phyloP scores from a whole-genome alignment of 495 filamentous ascomycete species.

The Penicillium fimorum region DNA sequence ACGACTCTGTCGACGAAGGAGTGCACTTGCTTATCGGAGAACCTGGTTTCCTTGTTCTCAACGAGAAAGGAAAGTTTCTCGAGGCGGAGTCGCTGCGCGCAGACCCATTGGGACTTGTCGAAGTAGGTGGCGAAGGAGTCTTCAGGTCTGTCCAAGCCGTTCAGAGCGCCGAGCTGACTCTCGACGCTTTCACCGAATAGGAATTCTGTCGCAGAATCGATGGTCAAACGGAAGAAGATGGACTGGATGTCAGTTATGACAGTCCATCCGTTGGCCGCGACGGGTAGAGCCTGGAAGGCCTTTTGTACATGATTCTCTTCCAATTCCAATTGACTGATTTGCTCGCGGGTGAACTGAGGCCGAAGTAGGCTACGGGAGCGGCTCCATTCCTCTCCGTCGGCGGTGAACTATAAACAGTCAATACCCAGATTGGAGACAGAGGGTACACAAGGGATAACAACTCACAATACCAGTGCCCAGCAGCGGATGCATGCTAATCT shows the following conservation, averaged over 20 bases:
- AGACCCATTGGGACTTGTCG: slow-evolving; percentile 37
- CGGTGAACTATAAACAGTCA: slow-evolving; percentile 39
- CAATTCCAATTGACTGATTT: slow-evolving; percentile 51
- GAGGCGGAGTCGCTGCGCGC: slow-evolving; percentile 41
- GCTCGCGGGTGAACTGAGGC: slow-evolving; percentile 53
- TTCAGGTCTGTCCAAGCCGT: slow-evolving; percentile 24
- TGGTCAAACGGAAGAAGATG: slow-evolving; percentile 63
- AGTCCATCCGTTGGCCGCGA: slow-evolving; percentile 45
- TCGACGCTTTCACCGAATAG: slow-evolving; percentile 61
- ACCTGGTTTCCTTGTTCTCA: slow-evolving; percentile 46
- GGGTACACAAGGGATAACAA: neutral
- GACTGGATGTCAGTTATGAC: slow-evolving; percentile 52
- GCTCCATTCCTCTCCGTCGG: slow-evolving; percentile 50
- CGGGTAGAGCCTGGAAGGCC: slow-evolving; percentile 37
- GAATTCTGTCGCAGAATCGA: slow-evolving; percentile 67
- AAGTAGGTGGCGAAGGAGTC: slow-evolving; percentile 45
- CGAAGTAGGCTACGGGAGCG: slow-evolving; percentile 55
- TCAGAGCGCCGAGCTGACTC: slow-evolving; percentile 35
- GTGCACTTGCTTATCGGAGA: slow-evolving; percentile 48
- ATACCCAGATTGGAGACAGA: neutral
- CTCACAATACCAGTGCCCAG: slow-evolving; percentile 49
- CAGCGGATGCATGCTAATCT: slow-evolving; percentile 35
- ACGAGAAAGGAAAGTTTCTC: slow-evolving; percentile 53
- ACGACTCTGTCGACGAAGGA: slow-evolving; percentile 50
- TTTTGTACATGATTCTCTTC: slow-evolving; percentile 52